Conservation (phyloP, 2,329 filamentous ascomycete species). For the Elsinoe australis region DNA sequence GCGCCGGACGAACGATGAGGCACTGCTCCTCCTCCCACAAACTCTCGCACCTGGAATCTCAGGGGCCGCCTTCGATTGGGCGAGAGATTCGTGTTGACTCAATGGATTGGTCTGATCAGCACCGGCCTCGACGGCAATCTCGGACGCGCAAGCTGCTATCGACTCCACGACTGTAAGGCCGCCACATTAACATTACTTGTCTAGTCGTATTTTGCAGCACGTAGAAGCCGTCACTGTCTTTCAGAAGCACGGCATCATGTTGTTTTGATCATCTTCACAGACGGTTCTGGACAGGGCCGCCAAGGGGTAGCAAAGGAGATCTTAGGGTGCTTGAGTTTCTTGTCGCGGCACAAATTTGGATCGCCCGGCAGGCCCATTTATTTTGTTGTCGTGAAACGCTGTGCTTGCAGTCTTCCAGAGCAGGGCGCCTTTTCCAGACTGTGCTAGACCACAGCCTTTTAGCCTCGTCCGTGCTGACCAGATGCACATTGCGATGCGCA, state of each 20-base stretch:
- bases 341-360: constrained; percentile 12
- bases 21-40: constrained; percentile 2
- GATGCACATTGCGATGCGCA: too few species aligned
- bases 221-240: neutral
- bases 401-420: constrained; percentile 12
- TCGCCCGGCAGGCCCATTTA: neutral
- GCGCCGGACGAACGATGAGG: constrained; percentile 12
- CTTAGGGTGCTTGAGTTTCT: constrained; percentile 12
- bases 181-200: neutral
- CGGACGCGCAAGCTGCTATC: constrained; percentile 11
- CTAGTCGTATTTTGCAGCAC: neutral
- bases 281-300: too few species aligned
- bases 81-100: constrained; percentile 10
- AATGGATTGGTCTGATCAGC: neutral
- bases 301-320: constrained; percentile 10
- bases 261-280: too few species aligned
- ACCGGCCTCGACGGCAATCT: constrained; percentile 14
- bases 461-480: constrained; percentile 3
- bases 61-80: constrained; percentile 14
- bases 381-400: constrained; percentile 10
- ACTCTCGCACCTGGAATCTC: neutral
- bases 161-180: constrained; percentile 1
- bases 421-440: constrained; percentile 1
- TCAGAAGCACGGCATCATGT: too few species aligned
- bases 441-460: constrained; percentile 3